phyloP scores from a whole-genome alignment of 495 filamentous ascomycete species.

The Penicillium malachiteum region DNA sequence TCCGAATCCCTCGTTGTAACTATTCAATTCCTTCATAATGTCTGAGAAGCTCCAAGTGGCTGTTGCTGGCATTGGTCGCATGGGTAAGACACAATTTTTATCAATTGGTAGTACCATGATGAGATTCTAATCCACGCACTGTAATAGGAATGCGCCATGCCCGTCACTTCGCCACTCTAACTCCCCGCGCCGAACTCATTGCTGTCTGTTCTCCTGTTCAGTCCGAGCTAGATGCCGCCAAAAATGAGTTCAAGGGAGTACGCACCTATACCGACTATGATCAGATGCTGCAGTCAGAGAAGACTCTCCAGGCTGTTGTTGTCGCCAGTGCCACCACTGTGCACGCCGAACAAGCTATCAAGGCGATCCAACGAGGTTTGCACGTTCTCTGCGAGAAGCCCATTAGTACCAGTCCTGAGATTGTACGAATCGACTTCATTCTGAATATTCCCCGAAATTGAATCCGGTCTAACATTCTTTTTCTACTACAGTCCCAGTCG shows the following conservation, averaged over 20 bases:
- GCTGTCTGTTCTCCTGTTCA: constrained; percentile 44
- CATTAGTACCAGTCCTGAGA: constrained; percentile 38
- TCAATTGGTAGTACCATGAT: too few relatives aligned
- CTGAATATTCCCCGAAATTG: too few relatives aligned
- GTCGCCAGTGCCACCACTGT: constrained; percentile 46
- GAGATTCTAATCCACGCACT: neutral
- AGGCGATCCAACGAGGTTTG: constrained; percentile 45
- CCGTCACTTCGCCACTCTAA: constrained; percentile 41
- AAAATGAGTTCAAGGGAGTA: constrained; percentile 31
- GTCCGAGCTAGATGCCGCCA: constrained; percentile 42
- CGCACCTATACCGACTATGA: constrained; percentile 41
- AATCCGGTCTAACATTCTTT: neutral
- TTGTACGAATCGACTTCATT: constrained; percentile 7
- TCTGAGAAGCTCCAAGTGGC: constrained; percentile 43
- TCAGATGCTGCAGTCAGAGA: constrained; percentile 41
- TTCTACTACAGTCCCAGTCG: constrained; percentile 36
- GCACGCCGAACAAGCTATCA: constrained; percentile 50
- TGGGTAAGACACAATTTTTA: constrained; percentile 31
- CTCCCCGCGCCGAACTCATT: constrained; percentile 46
- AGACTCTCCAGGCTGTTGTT: constrained; percentile 47
- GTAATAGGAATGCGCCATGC: constrained; percentile 42
- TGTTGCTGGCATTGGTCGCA: constrained; percentile 51
- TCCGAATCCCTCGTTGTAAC: neutral
- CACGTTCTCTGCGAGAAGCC: constrained; percentile 58
- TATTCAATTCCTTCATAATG: constrained; percentile 22